These are phyloP conservation scores for Nicotiana benthamiana DNA, from an alignment of 257 asterid species.

Conservation along the genomic window DNA sequence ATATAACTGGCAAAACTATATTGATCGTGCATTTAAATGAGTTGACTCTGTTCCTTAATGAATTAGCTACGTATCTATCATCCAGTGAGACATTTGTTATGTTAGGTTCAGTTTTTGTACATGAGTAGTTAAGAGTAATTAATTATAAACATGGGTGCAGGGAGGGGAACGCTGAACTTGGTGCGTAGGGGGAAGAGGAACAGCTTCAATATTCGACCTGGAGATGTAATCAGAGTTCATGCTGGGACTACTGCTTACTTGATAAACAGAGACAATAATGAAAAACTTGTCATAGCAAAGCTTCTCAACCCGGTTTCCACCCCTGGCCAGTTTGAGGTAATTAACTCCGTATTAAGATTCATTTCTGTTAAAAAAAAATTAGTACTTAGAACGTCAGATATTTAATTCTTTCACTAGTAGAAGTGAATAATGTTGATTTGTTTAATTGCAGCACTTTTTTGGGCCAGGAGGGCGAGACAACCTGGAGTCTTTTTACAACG, in stretches of 20 bases:
- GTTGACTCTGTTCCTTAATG: too few species aligned
- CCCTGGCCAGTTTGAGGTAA: slow-evolving; percentile 56
- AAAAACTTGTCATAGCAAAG: slow-evolving; percentile 34
- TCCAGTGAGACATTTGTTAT: not conserved
- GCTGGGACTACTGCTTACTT: slow-evolving; percentile 50
- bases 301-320: slow-evolving; percentile 39
- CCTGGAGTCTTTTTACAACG: slow-evolving; percentile 35
- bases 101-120: not conserved
- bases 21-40: too few species aligned
- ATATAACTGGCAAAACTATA: too few species aligned
- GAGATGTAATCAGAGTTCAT: slow-evolving; percentile 43
- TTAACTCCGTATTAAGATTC: too few species aligned
- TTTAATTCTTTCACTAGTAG: not conserved
- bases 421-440: not conserved
- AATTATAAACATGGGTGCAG: slow-evolving; percentile 13
- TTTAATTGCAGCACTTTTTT: slow-evolving; percentile 32
- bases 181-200: slow-evolving; percentile 36
- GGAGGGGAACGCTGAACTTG: slow-evolving; percentile 43
- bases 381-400: not conserved
- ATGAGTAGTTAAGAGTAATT: not conserved
- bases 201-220: slow-evolving; percentile 40
- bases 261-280: slow-evolving; percentile 40
- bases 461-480: slow-evolving; percentile 50
- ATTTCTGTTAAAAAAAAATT: not conserved
- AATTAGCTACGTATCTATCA: too few species aligned